Conservation (phyloP, 768 basidiomycete species). For the Mycena indigotica region DNA sequence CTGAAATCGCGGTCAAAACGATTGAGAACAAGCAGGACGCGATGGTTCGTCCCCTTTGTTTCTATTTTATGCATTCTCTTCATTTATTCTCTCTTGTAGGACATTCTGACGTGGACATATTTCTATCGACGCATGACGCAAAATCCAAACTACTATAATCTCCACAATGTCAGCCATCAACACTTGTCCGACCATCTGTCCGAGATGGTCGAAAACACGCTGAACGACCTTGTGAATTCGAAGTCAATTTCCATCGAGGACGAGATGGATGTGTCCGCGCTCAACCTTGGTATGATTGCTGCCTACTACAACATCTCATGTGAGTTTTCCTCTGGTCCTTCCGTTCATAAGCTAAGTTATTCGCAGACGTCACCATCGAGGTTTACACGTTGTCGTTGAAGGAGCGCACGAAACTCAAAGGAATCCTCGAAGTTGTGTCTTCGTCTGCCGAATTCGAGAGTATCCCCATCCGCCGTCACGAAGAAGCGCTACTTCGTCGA, state of each 20-base stretch:
- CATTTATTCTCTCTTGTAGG: conserved; percentile 44
- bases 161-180: conserved; percentile 94
- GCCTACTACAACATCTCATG: conserved; percentile 95
- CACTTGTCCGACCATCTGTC: conserved; percentile 95
- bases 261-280: conserved; percentile 88
- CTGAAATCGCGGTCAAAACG: conserved; percentile 97
- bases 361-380: conserved; percentile 93
- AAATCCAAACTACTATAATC: conserved; percentile 93
- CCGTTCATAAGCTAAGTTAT: too few relatives aligned
- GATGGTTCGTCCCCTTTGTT: conserved; percentile 55
- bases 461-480: conserved; percentile 94
- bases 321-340: conserved; percentile 45
- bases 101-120: conserved; percentile 98
- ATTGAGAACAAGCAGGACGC: conserved; percentile 99
- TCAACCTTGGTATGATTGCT: conserved; percentile 98
- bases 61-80: neutral
- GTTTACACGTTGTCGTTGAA: conserved; percentile 95
- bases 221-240: conserved; percentile 89
- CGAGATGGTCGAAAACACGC: conserved; percentile 91
- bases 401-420: conserved; percentile 95
- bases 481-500: conserved; percentile 79
- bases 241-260: conserved; percentile 96
- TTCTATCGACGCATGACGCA: conserved; percentile 98
- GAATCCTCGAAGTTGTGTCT: conserved; percentile 93
- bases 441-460: conserved; percentile 96